Percentiles rank a stretch among this genome's conserved stretches.
These are phyloP conservation scores for Cicer chorassanicum DNA, from an alignment of 306 rosid species.

Conservation along the genomic window DNA sequence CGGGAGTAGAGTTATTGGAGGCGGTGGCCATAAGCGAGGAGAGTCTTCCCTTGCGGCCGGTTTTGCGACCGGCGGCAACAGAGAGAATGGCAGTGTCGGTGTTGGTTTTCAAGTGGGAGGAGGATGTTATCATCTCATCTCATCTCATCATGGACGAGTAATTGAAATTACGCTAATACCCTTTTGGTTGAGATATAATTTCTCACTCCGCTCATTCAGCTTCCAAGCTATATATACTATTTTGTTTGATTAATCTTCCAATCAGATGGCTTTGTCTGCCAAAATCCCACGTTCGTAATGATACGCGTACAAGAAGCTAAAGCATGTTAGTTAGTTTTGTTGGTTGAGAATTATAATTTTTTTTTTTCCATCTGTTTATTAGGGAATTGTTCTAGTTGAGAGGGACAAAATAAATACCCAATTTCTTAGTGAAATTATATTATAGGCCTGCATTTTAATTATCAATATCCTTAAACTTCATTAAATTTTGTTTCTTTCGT, in stretches of 20 bases:
- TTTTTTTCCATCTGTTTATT: too few relatives aligned
- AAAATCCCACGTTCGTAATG: not conserved
- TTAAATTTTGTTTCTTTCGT: too few relatives aligned
- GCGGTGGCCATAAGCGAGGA: constrained; percentile 50
- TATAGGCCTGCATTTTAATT: too few relatives aligned
- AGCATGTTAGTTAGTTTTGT: too few relatives aligned
- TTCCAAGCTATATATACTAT: not conserved
- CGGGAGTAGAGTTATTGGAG: constrained; percentile 50
- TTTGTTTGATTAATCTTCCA: too few relatives aligned
- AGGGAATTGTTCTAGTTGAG: too few relatives aligned
- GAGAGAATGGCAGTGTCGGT: constrained; percentile 47
- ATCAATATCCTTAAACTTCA: too few relatives aligned
- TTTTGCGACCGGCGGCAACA: constrained; percentile 48
- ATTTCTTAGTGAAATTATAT: too few relatives aligned
- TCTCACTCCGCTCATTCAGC: not conserved
- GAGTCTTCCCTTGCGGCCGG: constrained; percentile 47
- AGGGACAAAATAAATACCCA: too few relatives aligned
- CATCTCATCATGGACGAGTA: constrained; percentile 50
- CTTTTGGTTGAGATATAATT: not conserved
- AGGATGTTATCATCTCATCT: constrained; percentile 45
- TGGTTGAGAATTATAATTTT: too few relatives aligned
- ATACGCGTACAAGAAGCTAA: too few relatives aligned
- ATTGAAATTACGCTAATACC: constrained; percentile 8
- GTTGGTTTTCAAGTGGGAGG: constrained; percentile 43
- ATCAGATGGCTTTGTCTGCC: too few relatives aligned